These are phyloP conservation scores for Phlyctochytrium planicorne DNA, from an alignment of 192 early-diverging fungal species.

Conservation along the genomic window DNA sequence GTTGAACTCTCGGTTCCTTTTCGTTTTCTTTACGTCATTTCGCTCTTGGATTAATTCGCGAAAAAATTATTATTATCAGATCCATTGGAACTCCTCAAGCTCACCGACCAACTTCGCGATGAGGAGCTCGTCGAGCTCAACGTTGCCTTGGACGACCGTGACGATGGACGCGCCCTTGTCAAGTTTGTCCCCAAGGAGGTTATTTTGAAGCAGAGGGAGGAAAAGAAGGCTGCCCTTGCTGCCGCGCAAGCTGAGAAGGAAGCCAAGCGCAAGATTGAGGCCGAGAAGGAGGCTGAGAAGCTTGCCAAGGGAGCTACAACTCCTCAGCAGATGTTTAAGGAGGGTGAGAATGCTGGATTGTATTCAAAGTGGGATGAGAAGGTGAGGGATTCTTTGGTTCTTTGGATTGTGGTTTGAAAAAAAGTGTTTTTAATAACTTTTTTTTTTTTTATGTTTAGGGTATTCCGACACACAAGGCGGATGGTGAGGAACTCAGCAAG, in stretches of 20 bases:
- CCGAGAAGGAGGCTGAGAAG: conserved; percentile 63
- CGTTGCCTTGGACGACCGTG: conserved; percentile 91
- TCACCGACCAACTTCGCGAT: conserved; percentile 89
- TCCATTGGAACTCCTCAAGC: conserved; percentile 63
- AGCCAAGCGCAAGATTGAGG: conserved; percentile 60
- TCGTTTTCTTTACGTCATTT: neutral
- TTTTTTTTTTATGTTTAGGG: conserved; percentile 59
- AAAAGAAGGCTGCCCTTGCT: conserved; percentile 58
- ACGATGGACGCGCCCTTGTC: conserved; percentile 71
- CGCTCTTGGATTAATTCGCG: neutral
- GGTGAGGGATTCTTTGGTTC: conserved; percentile 14
- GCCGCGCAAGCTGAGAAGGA: conserved; percentile 63
- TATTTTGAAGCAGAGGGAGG: conserved; percentile 46
- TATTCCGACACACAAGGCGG: conserved; percentile 79
- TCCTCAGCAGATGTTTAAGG: conserved; percentile 81
- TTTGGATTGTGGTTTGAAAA: neutral
- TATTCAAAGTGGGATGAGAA: conserved; percentile 79
- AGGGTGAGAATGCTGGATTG: too few relatives aligned
- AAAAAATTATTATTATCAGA: conserved; percentile 1
- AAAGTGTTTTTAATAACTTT: too few relatives aligned
- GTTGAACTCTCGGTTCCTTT: neutral
- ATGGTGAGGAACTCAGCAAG: conserved; percentile 83
- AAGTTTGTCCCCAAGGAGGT: conserved; percentile 75
- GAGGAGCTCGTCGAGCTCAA: conserved; percentile 83
- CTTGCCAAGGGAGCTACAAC: conserved; percentile 77